Evolutionary conservation across 805 yeast genomes (phyloP).

Genomic region (Metschnikowia kofuensis): DNA sequence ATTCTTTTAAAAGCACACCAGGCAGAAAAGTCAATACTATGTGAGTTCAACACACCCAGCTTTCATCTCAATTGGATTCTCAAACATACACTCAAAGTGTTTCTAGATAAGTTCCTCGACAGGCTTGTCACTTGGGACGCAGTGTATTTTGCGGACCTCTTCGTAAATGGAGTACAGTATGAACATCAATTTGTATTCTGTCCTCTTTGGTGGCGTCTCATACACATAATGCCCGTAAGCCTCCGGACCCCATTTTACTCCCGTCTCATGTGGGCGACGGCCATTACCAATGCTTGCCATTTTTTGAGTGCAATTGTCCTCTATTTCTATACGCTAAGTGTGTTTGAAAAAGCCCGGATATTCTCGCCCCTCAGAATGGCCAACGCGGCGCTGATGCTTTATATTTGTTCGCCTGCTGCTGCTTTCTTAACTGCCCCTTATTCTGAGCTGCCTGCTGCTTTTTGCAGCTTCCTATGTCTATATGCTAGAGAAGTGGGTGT

Average conservation of each 20-base stretch:
- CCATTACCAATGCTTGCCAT: conserved; percentile 53
- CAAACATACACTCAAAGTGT: not conserved
- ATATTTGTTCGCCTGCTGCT: conserved; percentile 73
- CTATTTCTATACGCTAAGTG: conserved; percentile 43
- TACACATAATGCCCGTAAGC: conserved; percentile 23
- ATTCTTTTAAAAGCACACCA: conserved; percentile 28
- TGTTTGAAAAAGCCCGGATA: conserved; percentile 19
- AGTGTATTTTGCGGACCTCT: conserved; percentile 66
- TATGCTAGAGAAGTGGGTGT: conserved; percentile 43
- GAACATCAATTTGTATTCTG: conserved; percentile 94
- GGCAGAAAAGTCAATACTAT: conserved; percentile 7
- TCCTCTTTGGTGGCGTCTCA: conserved; percentile 65
- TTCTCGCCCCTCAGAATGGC: conserved; percentile 20
- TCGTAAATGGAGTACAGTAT: conserved; percentile 48
- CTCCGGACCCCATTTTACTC: conserved; percentile 10
- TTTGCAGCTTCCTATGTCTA: conserved; percentile 57
- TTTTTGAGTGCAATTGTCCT: conserved; percentile 46
- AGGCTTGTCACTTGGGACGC: conserved; percentile 81
- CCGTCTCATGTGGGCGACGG: conserved; percentile 28
- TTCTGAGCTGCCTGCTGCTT: conserved; percentile 70
- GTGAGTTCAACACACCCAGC: conserved; percentile 9
- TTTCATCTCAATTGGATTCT: conserved; percentile 1
- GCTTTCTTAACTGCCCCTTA: conserved; percentile 72
- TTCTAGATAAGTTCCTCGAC: conserved; percentile 32
- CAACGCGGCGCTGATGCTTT: conserved; percentile 35